A percentile compares a stretch with the other conserved stretches of the same genome.
These are phyloP conservation scores for Trypanosoma platydactyli DNA, from an alignment of 208 protist genomes.

Conservation along the genomic window DNA sequence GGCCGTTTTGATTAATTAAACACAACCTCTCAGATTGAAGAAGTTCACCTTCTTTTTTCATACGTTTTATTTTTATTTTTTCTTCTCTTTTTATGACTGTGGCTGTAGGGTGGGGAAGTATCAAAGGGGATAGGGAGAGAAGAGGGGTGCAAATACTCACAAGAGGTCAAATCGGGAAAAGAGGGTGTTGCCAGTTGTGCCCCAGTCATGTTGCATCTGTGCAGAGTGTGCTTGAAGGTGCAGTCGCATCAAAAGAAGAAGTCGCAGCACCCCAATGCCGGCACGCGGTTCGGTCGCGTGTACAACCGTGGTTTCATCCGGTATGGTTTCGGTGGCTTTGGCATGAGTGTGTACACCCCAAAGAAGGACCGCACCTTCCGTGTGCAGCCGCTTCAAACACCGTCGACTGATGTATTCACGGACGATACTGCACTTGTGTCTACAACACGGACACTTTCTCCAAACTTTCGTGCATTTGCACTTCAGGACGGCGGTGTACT, in stretches of 20 bases:
- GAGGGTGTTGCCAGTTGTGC: background rate
- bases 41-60: no score
- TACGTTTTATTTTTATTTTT: no score
- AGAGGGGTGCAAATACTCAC: background rate
- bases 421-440: slow-evolving; percentile 46
- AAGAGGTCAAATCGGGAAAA: background rate
- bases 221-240: slow-evolving; percentile 49
- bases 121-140: no score
- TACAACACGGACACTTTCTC: slow-evolving; percentile 76
- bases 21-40: no score
- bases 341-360: slow-evolving; percentile 85
- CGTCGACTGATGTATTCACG: slow-evolving; percentile 27
- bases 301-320: slow-evolving; percentile 88
- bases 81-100: background rate
- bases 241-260: slow-evolving; percentile 86
- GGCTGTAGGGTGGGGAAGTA: background rate
- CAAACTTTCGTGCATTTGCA: slow-evolving; percentile 83
- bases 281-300: slow-evolving; percentile 84
- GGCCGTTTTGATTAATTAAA: no score
- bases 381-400: slow-evolving; percentile 31
- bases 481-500: slow-evolving; percentile 81
- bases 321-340: slow-evolving; percentile 88
- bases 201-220: slow-evolving; percentile 56
- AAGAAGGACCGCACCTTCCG: slow-evolving; percentile 82
- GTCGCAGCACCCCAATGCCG: slow-evolving; percentile 80